Conservation (phyloP, 495 filamentous ascomycete species). For the Lophiotrema nucula region DNA sequence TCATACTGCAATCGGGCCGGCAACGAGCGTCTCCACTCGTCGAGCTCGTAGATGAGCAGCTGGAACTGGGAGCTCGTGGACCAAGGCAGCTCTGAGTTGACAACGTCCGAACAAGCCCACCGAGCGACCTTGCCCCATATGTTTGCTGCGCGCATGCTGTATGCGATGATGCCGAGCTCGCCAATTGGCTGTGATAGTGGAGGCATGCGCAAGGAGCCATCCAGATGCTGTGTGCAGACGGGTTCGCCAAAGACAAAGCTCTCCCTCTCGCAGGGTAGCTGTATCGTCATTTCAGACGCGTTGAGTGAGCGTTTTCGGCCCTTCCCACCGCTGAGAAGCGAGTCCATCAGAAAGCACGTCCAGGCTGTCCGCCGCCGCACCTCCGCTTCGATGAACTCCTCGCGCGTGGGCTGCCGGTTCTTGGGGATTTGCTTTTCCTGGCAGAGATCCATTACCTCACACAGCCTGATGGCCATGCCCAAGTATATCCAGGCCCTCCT, state of each 20-base stretch:
- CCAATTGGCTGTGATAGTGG: constrained; percentile 18
- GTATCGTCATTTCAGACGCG: constrained; percentile 32
- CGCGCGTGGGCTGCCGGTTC: constrained; percentile 21
- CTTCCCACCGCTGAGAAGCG: constrained; percentile 37
- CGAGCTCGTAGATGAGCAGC: constrained; percentile 22
- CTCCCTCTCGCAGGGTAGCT: constrained; percentile 37
- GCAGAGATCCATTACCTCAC: constrained; percentile 34
- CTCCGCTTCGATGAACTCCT: constrained; percentile 37
- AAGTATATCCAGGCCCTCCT: constrained; percentile 37
- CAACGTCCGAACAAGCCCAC: constrained; percentile 33
- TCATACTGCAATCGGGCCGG: constrained; percentile 33
- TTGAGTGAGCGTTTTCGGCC: constrained; percentile 32
- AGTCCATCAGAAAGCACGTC: constrained; percentile 40
- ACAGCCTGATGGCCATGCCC: constrained; percentile 37
- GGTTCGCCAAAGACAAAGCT: constrained; percentile 35
- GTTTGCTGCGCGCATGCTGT: constrained; percentile 36
- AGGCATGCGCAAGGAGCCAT: constrained; percentile 25
- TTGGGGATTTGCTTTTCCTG: constrained; percentile 22
- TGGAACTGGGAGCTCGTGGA: constrained; percentile 28
- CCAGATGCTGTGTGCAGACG: constrained; percentile 30
- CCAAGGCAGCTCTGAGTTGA: constrained; percentile 34
- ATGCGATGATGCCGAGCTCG: constrained; percentile 35
- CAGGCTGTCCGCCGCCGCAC: constrained; percentile 36
- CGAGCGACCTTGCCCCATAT: constrained; percentile 38
- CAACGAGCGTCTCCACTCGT: constrained; percentile 27